Evolutionary conservation across 805 yeast genomes (phyloP), one percentile per base, ranked within the genome.

Genomic region (Martiniozyma abietophila): DNA sequence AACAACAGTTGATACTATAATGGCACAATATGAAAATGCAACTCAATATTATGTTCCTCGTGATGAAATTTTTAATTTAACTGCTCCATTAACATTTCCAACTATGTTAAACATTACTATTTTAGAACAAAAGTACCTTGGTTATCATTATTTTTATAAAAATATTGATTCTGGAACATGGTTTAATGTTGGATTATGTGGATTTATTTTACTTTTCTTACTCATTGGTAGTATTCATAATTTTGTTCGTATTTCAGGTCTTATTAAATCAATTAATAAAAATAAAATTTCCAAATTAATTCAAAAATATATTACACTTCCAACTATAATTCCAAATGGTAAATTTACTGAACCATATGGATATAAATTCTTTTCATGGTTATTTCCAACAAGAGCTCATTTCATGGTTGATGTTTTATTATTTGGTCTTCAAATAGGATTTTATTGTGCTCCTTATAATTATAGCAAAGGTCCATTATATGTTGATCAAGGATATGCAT

Each of bases 181-280:
- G 44, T 56, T 54, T 49, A 62, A 65, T 4, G 56, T 53, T 29
- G 56, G 54, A 2, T 43, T 66, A 23, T 40, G 59, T 31, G 48
- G 51, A 7, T 69, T 56, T 45, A 67, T 69, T 61, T 53, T 54
- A 14, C 14, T 58, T 5, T 56, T 67, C 1, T 49, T 68, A 45
- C 7, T 63, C 1, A 26, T 62, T 9, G 58, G 62, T n/a, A 54
- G 60, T 7, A 11, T 48, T 5, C 42, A 41, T 47, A 62, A 63
- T 35, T 61, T 26, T 44, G 61, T 44, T 48, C 48, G 35, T 14
- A 55, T 42, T 15, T 33, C 44, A 3, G 48, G 55, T 15, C 33
- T 61, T 11, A 60, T 50, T 0, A 58, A 51, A 36, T 53, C 54
- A 3, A 19, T 36, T 8, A 40, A 36, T 14, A 29, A 12, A 6